A percentile compares a stretch with the other conserved stretches of the same genome.
Conservation (phyloP, 2,329 filamentous ascomycete genomes). For the Aspergillus phoenicis region DNA sequence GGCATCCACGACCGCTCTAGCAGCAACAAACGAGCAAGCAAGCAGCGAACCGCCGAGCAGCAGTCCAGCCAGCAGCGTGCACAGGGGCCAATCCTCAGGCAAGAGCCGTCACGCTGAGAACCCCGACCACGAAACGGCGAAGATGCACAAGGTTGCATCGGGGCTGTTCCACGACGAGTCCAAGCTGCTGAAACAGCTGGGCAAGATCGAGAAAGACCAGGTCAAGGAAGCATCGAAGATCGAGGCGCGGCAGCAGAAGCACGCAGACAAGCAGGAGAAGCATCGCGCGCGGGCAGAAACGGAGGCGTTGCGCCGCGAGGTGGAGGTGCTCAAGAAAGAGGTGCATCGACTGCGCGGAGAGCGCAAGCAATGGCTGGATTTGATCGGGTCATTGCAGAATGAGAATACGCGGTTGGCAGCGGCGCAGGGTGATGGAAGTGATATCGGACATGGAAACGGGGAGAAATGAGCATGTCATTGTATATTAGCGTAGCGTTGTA, state of each 20-base stretch:
- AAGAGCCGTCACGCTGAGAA: slow-evolving; percentile 11
- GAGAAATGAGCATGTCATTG: background rate
- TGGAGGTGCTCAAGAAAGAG: slow-evolving; percentile 52
- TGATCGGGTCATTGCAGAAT: slow-evolving; percentile 58
- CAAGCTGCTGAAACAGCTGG: slow-evolving; percentile 42
- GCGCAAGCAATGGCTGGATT: slow-evolving; percentile 52
- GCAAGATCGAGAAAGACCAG: slow-evolving; percentile 47
- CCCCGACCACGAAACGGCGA: slow-evolving; percentile 25
- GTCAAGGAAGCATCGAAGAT: slow-evolving; percentile 45
- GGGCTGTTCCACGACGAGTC: slow-evolving; percentile 36
- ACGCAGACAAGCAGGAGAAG: slow-evolving; percentile 49
- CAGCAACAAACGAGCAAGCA: slow-evolving; percentile 21
- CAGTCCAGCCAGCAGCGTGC: slow-evolving; percentile 18
- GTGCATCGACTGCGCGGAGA: slow-evolving; percentile 52
- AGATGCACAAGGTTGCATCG: slow-evolving; percentile 34
- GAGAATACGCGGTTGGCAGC: slow-evolving; percentile 57
- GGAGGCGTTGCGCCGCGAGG: slow-evolving; percentile 51
- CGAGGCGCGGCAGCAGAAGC: slow-evolving; percentile 40
- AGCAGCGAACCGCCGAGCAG: slow-evolving; percentile 23
- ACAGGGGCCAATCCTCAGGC: slow-evolving; percentile 18
- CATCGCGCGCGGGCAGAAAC: slow-evolving; percentile 44
- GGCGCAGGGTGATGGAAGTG: background rate
- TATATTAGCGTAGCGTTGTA: background rate
- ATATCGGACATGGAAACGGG: too few relatives aligned
- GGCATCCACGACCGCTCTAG: slow-evolving; percentile 14